A percentile compares a stretch with the other conserved stretches of the same genome.
phyloP scores from a whole-genome alignment of 345 rosid species.

The Murraya koenigii region DNA sequence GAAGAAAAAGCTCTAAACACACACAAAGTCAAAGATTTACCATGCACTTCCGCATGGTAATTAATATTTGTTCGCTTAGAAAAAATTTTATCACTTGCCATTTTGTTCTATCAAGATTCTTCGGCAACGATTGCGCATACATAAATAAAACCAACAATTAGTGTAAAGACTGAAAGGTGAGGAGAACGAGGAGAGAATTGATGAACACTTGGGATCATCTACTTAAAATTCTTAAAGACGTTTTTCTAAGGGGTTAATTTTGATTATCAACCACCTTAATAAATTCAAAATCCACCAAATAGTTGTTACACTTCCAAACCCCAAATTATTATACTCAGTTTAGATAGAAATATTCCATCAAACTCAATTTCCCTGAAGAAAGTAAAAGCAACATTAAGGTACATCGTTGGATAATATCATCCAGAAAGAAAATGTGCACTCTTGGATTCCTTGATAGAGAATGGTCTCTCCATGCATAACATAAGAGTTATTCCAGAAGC shows the following conservation, averaged over 20 bases:
- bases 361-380: not conserved
- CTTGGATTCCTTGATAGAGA: not conserved
- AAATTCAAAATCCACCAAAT: not conserved
- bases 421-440: slow-evolving; percentile 2
- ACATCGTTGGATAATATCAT: slow-evolving; percentile 5
- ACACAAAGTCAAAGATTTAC: not conserved
- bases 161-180: too few relatives aligned
- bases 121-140: not conserved
- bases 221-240: too few relatives aligned
- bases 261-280: not conserved
- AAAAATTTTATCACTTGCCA: too few relatives aligned
- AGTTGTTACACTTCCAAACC: not conserved
- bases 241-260: too few relatives aligned
- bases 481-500: not conserved
- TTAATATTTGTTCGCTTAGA: too few relatives aligned
- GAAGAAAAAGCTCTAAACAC: not conserved
- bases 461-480: not conserved
- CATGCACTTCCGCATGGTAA: not conserved
- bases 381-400: not conserved
- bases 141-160: too few relatives aligned
- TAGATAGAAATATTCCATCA: not conserved
- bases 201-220: too few relatives aligned
- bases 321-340: not conserved
- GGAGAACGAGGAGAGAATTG: too few relatives aligned
- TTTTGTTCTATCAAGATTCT: not conserved